Evolutionary conservation across 2,329 filamentous ascomycete species (phyloP), one percentile per base, ranked within the genome.

Genomic region (Paracorniculantispora psalliotae): DNA sequence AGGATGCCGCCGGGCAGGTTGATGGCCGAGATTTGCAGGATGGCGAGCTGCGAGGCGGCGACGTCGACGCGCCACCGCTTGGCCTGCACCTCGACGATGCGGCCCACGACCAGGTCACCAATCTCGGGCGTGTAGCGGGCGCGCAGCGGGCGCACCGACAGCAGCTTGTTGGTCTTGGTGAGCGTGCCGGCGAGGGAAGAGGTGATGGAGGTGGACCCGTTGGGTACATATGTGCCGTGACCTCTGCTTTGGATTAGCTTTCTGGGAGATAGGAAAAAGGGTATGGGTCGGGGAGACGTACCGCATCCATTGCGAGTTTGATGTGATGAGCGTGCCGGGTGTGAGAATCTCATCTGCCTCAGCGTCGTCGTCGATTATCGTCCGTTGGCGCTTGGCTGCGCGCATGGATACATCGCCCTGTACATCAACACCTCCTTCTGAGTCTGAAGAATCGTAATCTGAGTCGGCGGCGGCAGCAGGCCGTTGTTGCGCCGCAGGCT

Each of bases 301-400:
- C 83, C 86, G 86, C 93, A 97, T 97, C 91, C 91, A 97, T 79
- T 97, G 92, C n/a, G 91, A 83, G 73, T 97, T 92, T 64, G 87
- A 84, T 12, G 93, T 97, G 66, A 97, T 90, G 61, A 89, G 77
- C 71, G 96, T 90, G 68, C 93, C 94, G 1, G 93, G 93, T 1
- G 92, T 96, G 65, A 96, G 88, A 65, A 97, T 88, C 37, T 81
- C 76, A 67, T 75, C 67, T 60, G 68, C 67, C 28, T 67, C 64
- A 57, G 66, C 68, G 13, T 66, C 63, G 28, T 64, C 63, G 25
- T 63, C 62, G 21, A 57, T 35, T 56, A 65, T 65, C 52, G 68
- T 68, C 52, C 71, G 67, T 35, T 72, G 70, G 57, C 75, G 72
- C 66, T 78, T 78, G 44, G 71, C 60, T 15, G 72, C 72, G 48